Evolutionary conservation across 305 asterid genomes (phyloP).

Genomic region (Coffea humblotiana): DNA sequence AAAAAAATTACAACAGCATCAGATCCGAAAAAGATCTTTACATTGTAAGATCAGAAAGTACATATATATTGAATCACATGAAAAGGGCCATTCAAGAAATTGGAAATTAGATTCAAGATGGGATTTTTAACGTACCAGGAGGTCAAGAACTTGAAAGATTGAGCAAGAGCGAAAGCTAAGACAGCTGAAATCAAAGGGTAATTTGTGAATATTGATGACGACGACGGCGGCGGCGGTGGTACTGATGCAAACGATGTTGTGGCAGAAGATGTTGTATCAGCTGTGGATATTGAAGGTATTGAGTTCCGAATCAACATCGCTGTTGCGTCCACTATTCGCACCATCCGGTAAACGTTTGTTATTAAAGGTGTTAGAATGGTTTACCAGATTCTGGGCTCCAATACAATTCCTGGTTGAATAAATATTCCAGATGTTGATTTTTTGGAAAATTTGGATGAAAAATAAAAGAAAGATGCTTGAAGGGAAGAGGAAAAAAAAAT

Average conservation of each 20-base stretch:
- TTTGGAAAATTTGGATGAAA: background rate
- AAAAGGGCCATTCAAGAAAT: background rate
- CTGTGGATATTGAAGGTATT: conserved; percentile 20
- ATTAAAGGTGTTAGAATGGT: background rate
- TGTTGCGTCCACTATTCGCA: conserved; percentile 28
- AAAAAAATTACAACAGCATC: background rate
- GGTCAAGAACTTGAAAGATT: conserved; percentile 41
- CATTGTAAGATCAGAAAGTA: background rate
- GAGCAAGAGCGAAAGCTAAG: conserved; percentile 43
- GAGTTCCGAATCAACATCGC: conserved; percentile 27
- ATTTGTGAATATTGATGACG: conserved; percentile 37
- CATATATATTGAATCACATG: background rate
- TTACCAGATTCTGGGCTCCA: conserved; percentile 4
- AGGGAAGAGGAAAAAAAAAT: background rate
- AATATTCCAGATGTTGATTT: background rate
- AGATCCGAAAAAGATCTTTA: conserved; percentile 10
- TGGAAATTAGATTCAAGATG: background rate
- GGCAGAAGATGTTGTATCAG: conserved; percentile 2
- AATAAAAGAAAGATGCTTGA: background rate
- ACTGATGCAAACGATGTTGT: conserved; percentile 15
- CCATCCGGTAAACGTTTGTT: conserved; percentile 13
- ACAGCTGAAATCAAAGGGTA: conserved; percentile 43
- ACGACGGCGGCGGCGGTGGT: conserved; percentile 17
- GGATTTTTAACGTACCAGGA: conserved; percentile 29
- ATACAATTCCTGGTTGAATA: background rate